phyloP scores from a whole-genome alignment of 352 stramenopile genomes.

The Globisporangium perplexum region DNA sequence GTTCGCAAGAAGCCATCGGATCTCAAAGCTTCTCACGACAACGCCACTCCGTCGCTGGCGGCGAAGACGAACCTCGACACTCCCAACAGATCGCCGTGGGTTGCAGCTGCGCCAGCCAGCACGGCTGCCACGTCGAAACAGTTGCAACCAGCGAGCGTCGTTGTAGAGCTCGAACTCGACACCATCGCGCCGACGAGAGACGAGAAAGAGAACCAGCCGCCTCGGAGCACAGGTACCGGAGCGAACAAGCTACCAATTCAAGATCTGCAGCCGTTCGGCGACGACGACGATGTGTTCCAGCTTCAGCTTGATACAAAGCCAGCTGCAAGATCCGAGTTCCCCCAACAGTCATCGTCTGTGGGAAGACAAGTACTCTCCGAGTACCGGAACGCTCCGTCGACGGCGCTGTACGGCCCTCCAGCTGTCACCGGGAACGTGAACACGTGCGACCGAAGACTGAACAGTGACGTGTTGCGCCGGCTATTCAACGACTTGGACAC shows the following conservation, averaged over 20 bases:
- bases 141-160: neutral
- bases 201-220: conserved; percentile 7
- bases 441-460: conserved; percentile 14
- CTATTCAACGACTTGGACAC: conserved; percentile 77
- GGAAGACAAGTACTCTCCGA: conserved; percentile 67
- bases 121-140: neutral
- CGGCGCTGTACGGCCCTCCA: conserved; percentile 48
- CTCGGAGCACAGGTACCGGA: neutral
- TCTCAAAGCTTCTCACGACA: neutral
- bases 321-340: neutral
- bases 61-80: neutral
- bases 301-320: neutral
- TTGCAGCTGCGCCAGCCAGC: neutral
- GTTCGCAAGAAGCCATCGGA: neutral
- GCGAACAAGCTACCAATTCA: neutral
- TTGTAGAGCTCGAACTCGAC: neutral
- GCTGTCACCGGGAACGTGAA: conserved; percentile 7
- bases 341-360: conserved; percentile 28
- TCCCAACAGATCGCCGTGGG: neutral
- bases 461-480: conserved; percentile 51
- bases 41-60: neutral
- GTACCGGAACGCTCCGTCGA: conserved; percentile 55
- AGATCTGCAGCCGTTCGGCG: neutral
- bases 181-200: neutral
- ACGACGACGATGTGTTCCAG: neutral